These are phyloP conservation scores for Nissolia schottii DNA, from an alignment of 306 rosid genomes.

Conservation along the genomic window DNA sequence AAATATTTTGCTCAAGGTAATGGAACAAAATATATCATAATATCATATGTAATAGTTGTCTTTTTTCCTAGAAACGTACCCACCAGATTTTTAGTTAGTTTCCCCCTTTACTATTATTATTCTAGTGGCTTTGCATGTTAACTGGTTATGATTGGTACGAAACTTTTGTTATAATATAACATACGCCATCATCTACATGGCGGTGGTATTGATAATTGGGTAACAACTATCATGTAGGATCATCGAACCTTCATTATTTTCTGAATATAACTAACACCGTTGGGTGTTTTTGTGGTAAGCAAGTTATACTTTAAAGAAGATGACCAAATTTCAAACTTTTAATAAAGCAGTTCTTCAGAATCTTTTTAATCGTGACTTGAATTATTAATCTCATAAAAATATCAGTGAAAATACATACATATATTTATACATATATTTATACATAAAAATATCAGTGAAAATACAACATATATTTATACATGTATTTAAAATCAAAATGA, in stretches of 20 bases:
- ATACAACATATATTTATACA: background rate
- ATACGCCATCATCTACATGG: background rate
- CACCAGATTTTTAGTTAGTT: background rate
- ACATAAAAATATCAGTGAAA: no score
- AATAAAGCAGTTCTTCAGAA: background rate
- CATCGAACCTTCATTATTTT: background rate
- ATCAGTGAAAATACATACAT: no score
- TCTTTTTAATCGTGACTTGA: background rate
- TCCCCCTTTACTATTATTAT: background rate
- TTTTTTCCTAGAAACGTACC: background rate
- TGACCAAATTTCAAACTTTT: background rate
- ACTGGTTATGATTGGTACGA: constrained; percentile 4
- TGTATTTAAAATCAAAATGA: background rate
- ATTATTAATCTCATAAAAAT: background rate
- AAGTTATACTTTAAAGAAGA: background rate
- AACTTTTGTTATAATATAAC: background rate
- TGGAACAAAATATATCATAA: background rate
- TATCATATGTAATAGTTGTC: background rate
- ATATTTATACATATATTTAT: background rate
- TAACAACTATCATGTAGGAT: background rate
- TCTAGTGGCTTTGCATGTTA: constrained; percentile 1
- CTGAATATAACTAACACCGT: background rate
- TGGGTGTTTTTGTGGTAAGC: no score
- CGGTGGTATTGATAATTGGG: background rate
- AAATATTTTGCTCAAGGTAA: background rate